Percentiles rank a stretch among this genome's conserved stretches.
Conservation (phyloP, 1,139 yeast species). For the Scheffersomyces cryptocercus region DNA sequence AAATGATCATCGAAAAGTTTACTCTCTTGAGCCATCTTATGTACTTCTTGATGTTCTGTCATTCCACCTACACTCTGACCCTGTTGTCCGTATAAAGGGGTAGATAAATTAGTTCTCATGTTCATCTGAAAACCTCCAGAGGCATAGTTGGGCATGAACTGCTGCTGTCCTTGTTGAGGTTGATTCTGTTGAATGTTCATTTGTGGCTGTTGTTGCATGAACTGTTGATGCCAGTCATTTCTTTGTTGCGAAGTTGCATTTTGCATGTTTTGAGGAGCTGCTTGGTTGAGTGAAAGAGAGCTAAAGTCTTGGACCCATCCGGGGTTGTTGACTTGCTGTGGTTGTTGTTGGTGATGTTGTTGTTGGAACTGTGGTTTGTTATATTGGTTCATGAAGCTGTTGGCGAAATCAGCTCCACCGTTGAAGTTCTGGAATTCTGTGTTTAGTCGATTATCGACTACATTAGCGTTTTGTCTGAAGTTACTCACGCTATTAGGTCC, state of each 20-base stretch:
- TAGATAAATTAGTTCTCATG: slow-evolving; percentile 18
- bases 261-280: slow-evolving; percentile 3
- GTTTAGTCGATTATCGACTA: slow-evolving; percentile 32
- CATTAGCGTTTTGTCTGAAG: slow-evolving; percentile 8
- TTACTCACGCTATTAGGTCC: slow-evolving; percentile 6
- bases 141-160: slow-evolving; percentile 2
- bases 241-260: slow-evolving; percentile 3
- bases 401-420: slow-evolving; percentile 19
- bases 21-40: slow-evolving; percentile 28
- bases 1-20: slow-evolving; percentile 38
- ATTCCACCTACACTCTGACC: slow-evolving; percentile 1
- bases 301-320: slow-evolving; percentile 41
- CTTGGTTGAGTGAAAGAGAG: slow-evolving; percentile 19
- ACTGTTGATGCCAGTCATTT: slow-evolving; percentile 32
- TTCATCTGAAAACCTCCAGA: slow-evolving; percentile 12
- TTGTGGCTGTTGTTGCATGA: slow-evolving; percentile 17
- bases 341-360: slow-evolving; percentile 13
- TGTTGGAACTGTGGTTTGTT: slow-evolving; percentile 4
- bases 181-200: slow-evolving; percentile 9
- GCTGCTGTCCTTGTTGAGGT: slow-evolving; percentile 9
- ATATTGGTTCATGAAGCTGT: slow-evolving; percentile 17
- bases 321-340: slow-evolving; percentile 9
- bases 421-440: slow-evolving; percentile 37
- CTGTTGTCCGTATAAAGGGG: slow-evolving; percentile 11
- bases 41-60: slow-evolving; percentile 34